Conservation (phyloP, 495 filamentous ascomycete species). For the Hypoxylon fragiforme region DNA sequence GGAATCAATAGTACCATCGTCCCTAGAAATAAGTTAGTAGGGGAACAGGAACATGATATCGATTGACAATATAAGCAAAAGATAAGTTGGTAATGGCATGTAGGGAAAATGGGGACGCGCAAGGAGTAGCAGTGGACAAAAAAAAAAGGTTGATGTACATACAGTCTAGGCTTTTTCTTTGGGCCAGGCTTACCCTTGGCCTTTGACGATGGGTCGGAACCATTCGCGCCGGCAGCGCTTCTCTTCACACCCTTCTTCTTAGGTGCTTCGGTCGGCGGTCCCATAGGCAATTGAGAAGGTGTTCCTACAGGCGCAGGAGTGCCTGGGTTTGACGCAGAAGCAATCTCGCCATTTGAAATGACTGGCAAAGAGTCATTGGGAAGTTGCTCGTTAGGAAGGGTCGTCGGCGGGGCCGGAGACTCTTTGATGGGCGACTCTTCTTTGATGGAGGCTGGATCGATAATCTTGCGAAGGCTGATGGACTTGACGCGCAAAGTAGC, state of each 20-base stretch:
- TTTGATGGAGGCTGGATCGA: constrained; percentile 47
- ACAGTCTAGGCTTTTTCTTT: constrained; percentile 94
- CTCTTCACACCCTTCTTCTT: constrained; percentile 65
- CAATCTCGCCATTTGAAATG: constrained; percentile 47
- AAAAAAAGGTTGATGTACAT: constrained; percentile 47
- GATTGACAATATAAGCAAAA: not conserved
- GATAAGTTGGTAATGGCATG: too few relatives aligned
- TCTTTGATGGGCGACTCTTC: constrained; percentile 48
- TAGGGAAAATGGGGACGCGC: not conserved
- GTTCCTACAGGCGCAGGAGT: constrained; percentile 50
- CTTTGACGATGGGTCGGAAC: constrained; percentile 62
- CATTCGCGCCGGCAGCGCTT: constrained; percentile 52
- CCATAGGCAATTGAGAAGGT: constrained; percentile 49
- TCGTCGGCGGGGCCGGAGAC: constrained; percentile 29
- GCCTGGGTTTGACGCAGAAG: constrained; percentile 51
- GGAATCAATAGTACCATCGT: constrained; percentile 61
- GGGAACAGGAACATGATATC: constrained; percentile 20
- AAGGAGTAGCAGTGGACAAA: not conserved
- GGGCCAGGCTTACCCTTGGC: constrained; percentile 84
- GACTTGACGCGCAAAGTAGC: constrained; percentile 46
- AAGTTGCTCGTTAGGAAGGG: constrained; percentile 22
- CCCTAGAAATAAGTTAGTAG: constrained; percentile 50
- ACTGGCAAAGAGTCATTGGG: too few relatives aligned
- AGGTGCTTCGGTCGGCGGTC: constrained; percentile 57
- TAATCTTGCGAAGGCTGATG: constrained; percentile 46